Conservation (phyloP, 257 asterid species). For the Nicotiana obtusifolia region DNA sequence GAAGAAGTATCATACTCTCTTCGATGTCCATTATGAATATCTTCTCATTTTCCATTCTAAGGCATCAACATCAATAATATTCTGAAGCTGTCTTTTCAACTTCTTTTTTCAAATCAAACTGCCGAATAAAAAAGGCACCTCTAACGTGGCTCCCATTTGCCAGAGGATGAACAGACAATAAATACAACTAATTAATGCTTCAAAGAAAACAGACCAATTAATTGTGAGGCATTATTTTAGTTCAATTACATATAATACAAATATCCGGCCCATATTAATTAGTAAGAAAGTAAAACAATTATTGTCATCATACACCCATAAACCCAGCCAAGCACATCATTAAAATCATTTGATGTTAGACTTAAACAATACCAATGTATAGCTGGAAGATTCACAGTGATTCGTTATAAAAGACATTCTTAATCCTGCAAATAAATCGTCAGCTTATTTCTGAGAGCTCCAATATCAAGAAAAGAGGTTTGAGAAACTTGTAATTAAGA, state of each 20-base stretch:
- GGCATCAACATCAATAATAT: no score
- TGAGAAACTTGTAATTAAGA: neutral
- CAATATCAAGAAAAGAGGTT: neutral
- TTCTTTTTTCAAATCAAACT: neutral
- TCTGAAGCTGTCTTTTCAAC: no score
- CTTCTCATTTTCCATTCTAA: no score
- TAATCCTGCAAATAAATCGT: neutral
- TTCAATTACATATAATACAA: neutral
- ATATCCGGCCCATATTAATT: neutral
- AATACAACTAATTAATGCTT: neutral
- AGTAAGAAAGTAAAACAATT: neutral
- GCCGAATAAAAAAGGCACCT: neutral
- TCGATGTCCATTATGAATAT: no score
- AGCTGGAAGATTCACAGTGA: neutral
- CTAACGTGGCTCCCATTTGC: neutral
- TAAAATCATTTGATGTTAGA: neutral
- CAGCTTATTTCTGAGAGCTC: neutral
- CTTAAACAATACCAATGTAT: neutral
- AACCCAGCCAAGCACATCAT: neutral
- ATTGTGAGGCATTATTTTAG: neutral
- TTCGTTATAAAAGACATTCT: neutral
- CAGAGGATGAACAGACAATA: neutral
- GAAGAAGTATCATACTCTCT: no score
- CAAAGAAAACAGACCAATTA: neutral
- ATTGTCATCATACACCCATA: neutral